phyloP scores from a whole-genome alignment of 177 flowering plant species.

The Vitis hybrid region DNA sequence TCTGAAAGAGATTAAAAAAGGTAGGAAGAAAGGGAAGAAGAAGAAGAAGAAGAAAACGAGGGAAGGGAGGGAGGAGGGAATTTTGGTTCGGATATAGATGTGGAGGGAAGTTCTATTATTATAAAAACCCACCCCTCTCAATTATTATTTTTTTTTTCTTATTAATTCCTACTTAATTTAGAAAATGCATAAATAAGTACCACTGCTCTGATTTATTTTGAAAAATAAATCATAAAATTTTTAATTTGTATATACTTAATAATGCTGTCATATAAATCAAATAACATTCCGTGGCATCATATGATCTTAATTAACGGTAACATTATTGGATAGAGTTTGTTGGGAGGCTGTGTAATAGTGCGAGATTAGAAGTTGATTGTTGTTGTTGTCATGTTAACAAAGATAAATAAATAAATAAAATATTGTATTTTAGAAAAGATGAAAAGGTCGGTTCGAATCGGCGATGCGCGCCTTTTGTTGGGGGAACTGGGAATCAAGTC shows the following conservation, averaged over 20 bases:
- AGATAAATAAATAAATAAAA: too few species aligned
- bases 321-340: background rate
- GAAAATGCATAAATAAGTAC: background rate
- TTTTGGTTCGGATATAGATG: conserved; percentile 71
- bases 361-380: background rate
- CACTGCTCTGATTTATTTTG: too few species aligned
- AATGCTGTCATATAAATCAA: too few species aligned
- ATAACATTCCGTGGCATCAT: too few species aligned
- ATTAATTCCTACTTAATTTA: background rate
- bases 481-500: background rate
- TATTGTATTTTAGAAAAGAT: background rate
- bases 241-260: too few species aligned
- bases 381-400: background rate
- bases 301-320: too few species aligned
- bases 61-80: conserved; percentile 44
- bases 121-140: background rate
- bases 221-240: too few species aligned
- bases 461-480: conserved; percentile 25
- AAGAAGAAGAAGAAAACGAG: conserved; percentile 27
- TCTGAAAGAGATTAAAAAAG: conserved; percentile 1
- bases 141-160: background rate
- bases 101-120: conserved; percentile 55
- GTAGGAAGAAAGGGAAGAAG: conserved; percentile 10
- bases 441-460: conserved; percentile 16
- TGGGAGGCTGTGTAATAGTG: background rate